A percentile compares a stretch with the other conserved stretches of the same genome.
Evolutionary conservation across 2,329 filamentous ascomycete genomes (phyloP).

Genomic region (Penicillium sp.): DNA sequence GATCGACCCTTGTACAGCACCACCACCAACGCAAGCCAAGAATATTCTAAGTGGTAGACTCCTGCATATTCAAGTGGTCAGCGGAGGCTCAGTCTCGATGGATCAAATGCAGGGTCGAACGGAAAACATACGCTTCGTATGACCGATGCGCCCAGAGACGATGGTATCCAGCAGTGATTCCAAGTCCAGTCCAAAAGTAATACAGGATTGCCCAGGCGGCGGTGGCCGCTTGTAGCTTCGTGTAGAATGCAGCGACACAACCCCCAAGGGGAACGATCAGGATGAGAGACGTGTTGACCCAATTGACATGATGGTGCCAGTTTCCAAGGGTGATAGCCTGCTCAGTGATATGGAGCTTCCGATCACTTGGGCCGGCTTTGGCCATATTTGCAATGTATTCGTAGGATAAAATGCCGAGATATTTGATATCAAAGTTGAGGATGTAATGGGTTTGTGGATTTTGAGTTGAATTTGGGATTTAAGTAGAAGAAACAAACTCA

Average conservation of each 20-base stretch:
- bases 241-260: slow-evolving; percentile 71
- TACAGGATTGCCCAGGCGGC: slow-evolving; percentile 70
- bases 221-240: slow-evolving; percentile 68
- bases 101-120: background rate
- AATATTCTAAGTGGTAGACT: slow-evolving; percentile 72
- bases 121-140: slow-evolving; percentile 52
- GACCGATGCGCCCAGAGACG: slow-evolving; percentile 80
- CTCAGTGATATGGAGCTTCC: slow-evolving; percentile 78
- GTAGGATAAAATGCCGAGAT: background rate
- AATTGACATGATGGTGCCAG: slow-evolving; percentile 88
- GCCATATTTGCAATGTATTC: slow-evolving; percentile 1
- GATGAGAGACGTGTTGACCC: slow-evolving; percentile 80
- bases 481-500: background rate
- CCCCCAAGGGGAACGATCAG: slow-evolving; percentile 72
- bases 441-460: background rate
- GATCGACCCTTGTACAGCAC: slow-evolving; percentile 78
- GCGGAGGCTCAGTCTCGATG: background rate
- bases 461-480: background rate
- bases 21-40: slow-evolving; percentile 74
- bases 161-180: slow-evolving; percentile 76
- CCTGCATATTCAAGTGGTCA: slow-evolving; percentile 50
- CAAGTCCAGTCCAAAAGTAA: slow-evolving; percentile 77
- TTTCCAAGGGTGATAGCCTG: slow-evolving; percentile 74
- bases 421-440: background rate
- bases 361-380: background rate